Evolutionary conservation across 106 monocot genomes (phyloP), one percentile per base, ranked within the genome.

Genomic region (Dioscorea alata): DNA sequence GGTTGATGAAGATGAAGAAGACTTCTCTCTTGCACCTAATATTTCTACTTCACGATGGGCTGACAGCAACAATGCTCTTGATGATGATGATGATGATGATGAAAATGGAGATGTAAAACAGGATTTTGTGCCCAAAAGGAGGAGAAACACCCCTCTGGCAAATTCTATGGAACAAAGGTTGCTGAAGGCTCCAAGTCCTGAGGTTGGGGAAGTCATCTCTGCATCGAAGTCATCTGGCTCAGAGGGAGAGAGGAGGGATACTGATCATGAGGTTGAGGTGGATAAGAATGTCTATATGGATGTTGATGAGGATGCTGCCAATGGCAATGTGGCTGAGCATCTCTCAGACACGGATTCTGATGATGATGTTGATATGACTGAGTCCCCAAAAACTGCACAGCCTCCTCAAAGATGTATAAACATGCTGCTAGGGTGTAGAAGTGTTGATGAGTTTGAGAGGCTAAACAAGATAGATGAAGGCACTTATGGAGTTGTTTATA

Each of bases 391-490:
- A 23, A 84, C 83, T 13, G 60, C 16, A 24, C 67, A 73, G n/a
- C 83, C 78, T 22, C 78, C 83, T 23, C 80, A 76, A 24, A 87
- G 84, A 71, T 61, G 67, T 35, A 84, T 90, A 63, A 78, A 86
- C 69, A 90, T 90, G 89, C 62, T 85, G 13, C 75, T 79, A 70
- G 84, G 90, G 2, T 90, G 90, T 77, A 78, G 90, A 73, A 90
- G 78, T 66, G 90, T 90, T 58, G 89, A 90, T 75, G 89, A 90
- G 48, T 90, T 90, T 70, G 89, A 90, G 72, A 73, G 85, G 64
- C 72, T 87, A 51, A 88, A 91, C 63, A 91, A 88, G 73, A 88
- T 91, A 23, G 73, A 88, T 64, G 91, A 91, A 71, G 91, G 91
- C 17, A 88, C 84, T 64, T 87, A 91, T 51, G 91, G 91, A 14